Evolutionary conservation across 2,329 filamentous ascomycete species (phyloP), one percentile per base, ranked within the genome.

Genomic region (Stagonosporopsis tanaceti): DNA sequence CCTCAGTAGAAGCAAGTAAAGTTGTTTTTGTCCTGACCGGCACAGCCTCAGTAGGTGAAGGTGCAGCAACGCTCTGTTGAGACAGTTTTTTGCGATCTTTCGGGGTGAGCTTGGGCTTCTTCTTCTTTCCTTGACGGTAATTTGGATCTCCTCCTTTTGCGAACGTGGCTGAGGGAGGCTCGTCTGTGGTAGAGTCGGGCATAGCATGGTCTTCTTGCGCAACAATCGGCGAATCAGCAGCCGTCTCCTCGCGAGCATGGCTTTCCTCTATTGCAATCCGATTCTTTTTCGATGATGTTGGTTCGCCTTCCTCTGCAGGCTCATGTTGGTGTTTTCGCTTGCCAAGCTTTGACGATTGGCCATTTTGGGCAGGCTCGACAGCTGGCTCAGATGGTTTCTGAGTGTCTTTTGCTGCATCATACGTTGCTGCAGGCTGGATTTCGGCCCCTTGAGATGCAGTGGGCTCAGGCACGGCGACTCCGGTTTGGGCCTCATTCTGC

Each of bases 401-500:
- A 35, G 56, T 35, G 27, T 44, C 47, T 30, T 61, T 47, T 20
- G 20, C 53, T 17, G 42, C 51, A 37, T 52, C 46, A 58, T 57
- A 44, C 40, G 51, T 17, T 45, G 57, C 22, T 41, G 42, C 44
- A 44, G 46, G 55, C 52, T 65, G 57, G 7, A 46, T 40, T 38
- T 63, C 48, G 47, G 28, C 39, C 37, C 45, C 42, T 11, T 67
- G 53, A 46, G 62, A 59, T 44, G 53, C 44, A 56, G 60, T 57
- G 45, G 54, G 20, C 15, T 64, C 65, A 64, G 66, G 51, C 14
- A 63, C 64, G 68, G 70, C 53, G 65, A 67, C 67, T 67, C 65
- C 65, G 65, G 71, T 63, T 66, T 71, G 68, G 53, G 81, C 79
- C 42, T 80, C 78, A 68, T 81, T 81, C 72, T 87, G 88, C 65